phyloP scores from a whole-genome alignment of 768 basidiomycete genomes.

The Collybiopsis luxurians region DNA sequence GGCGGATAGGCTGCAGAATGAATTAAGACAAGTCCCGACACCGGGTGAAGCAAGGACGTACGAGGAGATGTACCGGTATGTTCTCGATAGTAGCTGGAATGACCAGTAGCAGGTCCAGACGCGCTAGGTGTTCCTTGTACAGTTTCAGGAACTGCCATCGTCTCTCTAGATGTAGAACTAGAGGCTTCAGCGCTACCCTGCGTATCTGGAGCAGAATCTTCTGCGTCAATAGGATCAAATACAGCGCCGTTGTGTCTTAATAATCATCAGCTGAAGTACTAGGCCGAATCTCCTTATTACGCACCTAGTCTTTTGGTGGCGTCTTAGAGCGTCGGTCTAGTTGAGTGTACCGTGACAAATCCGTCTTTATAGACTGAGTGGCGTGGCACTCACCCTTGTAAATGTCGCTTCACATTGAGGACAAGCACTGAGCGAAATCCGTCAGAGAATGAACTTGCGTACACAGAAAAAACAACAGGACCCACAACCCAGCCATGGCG shows the following conservation, averaged over 20 bases:
- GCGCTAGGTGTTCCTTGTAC: conserved; percentile 26
- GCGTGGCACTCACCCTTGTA: conserved; percentile 56
- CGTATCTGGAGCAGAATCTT: conserved; percentile 40
- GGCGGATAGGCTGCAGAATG: not conserved
- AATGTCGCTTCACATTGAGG: conserved; percentile 81
- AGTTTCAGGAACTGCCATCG: conserved; percentile 24
- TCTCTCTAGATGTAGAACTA: conserved; percentile 37
- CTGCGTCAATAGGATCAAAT: conserved; percentile 45
- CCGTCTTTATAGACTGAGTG: conserved; percentile 8
- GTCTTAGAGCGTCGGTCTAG: conserved; percentile 77
- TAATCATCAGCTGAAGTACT: conserved; percentile 5
- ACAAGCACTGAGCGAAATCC: conserved; percentile 47
- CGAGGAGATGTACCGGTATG: conserved; percentile 51
- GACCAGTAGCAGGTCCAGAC: conserved; percentile 34
- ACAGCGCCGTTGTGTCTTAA: conserved; percentile 66
- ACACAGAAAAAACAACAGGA: conserved; percentile 14
- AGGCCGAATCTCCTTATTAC: conserved; percentile 16
- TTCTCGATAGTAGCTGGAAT: conserved; percentile 65
- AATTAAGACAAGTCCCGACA: not conserved
- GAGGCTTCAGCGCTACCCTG: conserved; percentile 51
- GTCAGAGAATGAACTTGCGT: conserved; percentile 10
- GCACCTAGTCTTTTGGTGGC: conserved; percentile 79
- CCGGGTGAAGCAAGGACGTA: conserved; percentile 16
- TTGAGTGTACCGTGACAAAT: conserved; percentile 16
- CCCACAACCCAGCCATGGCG: conserved; percentile 71